Conservation (phyloP, 2,329 filamentous ascomycete genomes). For the Ophiosphaerella herpotricha region DNA sequence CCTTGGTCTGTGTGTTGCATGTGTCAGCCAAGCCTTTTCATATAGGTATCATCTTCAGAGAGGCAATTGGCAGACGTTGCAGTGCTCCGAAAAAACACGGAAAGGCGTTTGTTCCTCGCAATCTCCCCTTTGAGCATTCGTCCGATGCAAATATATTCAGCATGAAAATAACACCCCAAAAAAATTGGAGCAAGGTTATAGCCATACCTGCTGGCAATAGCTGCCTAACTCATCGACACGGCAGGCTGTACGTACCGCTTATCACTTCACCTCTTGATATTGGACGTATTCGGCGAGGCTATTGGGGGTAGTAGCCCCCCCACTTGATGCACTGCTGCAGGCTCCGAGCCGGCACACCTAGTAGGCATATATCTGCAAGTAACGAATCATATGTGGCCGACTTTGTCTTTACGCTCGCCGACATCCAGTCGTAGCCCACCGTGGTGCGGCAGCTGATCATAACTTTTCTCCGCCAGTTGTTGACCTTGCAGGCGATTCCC, state of each 20-base stretch:
- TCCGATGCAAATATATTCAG: background rate
- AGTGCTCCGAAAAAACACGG: background rate
- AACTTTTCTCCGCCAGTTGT: background rate
- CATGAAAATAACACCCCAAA: background rate
- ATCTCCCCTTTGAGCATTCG: background rate
- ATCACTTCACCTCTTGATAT: too few species aligned
- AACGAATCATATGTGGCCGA: background rate
- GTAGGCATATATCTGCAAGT: background rate
- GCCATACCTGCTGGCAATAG: background rate
- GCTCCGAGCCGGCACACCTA: background rate
- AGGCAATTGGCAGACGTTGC: background rate
- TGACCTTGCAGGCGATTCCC: conserved; percentile 1
- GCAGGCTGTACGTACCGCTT: too few species aligned
- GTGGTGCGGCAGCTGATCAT: background rate
- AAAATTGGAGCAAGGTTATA: background rate
- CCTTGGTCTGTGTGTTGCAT: background rate
- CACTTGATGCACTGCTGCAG: background rate
- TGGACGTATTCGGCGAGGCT: background rate
- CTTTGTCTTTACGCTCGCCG: background rate
- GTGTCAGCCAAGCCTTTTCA: background rate
- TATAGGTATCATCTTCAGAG: background rate
- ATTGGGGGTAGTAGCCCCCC: background rate
- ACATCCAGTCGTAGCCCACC: conserved; percentile 5
- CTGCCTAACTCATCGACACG: too few species aligned
- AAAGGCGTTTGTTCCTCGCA: background rate